phyloP scores from a whole-genome alignment of 2,329 filamentous ascomycete genomes.

The Botrytis tulipae region DNA sequence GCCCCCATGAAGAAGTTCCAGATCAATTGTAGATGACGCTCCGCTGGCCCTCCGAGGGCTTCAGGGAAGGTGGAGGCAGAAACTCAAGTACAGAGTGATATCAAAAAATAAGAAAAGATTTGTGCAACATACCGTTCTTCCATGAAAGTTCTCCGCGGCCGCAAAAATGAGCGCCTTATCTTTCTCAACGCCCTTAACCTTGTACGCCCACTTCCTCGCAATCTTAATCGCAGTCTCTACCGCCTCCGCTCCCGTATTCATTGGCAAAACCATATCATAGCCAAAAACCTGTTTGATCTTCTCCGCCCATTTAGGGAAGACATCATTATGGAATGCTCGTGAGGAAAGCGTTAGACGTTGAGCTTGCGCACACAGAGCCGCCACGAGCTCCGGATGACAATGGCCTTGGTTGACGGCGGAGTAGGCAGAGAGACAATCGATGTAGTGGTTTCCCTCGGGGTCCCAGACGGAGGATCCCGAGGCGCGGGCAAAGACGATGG shows the following conservation, averaged over 20 bases:
- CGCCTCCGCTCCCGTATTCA: slow-evolving; percentile 97
- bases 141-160: slow-evolving; percentile 92
- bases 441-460: slow-evolving; percentile 90
- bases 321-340: slow-evolving; percentile 96
- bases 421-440: slow-evolving; percentile 98
- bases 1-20: background rate
- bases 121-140: slow-evolving; percentile 69
- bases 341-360: slow-evolving; percentile 87
- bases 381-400: slow-evolving; percentile 93
- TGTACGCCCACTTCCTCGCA: slow-evolving; percentile 97
- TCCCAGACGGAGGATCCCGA: slow-evolving; percentile 92
- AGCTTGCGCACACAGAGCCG: slow-evolving; percentile 86
- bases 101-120: background rate
- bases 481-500: slow-evolving; percentile 86
- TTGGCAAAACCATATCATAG: slow-evolving; percentile 96
- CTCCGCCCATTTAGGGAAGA: slow-evolving; percentile 93
- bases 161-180: slow-evolving; percentile 82
- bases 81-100: background rate
- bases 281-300: slow-evolving; percentile 87
- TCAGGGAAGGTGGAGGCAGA: background rate
- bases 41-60: background rate
- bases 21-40: no score
- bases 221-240: slow-evolving; percentile 96
- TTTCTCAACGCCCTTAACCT: slow-evolving; percentile 84
- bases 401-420: slow-evolving; percentile 97